Evolutionary conservation across 2,329 filamentous ascomycete genomes (phyloP), one percentile per base, ranked within the genome.

Genomic region (Chlorencoelia australis): DNA sequence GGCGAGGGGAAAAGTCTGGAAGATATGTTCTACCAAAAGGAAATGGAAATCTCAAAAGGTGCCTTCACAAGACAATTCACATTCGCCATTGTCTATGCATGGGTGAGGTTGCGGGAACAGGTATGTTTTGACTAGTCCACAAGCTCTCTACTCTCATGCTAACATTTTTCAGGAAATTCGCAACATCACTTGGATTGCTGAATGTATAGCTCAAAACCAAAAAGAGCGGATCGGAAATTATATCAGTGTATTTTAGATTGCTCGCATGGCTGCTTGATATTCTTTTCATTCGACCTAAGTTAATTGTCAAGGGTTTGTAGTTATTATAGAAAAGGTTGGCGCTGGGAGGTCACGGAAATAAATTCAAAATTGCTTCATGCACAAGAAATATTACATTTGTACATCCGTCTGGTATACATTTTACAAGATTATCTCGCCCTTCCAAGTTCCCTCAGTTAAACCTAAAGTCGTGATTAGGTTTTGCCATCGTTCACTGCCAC

Each of bases 181-280:
- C 48, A 98, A 98, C 64, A 94, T 98, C 56, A 96, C 91, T 34
- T 98, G 91, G 91, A 98, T 98, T 61, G 82, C 91, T 15, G 91
- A 98, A 64, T 98, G 91, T 66, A 98, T 98, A 73, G 91, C 91
- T 38, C 91, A 98, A 66, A 95, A 94, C 68, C 91, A 98, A 65
- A 98, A 98, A 69, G 91, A 98, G 63, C 78, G 91, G 58, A 96
- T 98, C 59, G 83, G 85, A 52, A 98, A 96, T 66, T 98, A 94
- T 64, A 98, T 98, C 61, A 94, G 87, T 64, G 91, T 96, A 44
- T 94, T 98, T 65, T 94, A 64, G 45, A 43, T 39, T 21, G 24
- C n/a, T 13, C 36, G 19, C 13, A 17, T 15, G 20, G n/a, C 37
- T 43, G 37, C 32, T 40, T 40, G 41, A 39, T 36, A 37, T 16